These are phyloP conservation scores for Talaromyces rugulosus DNA, from an alignment of 2,329 filamentous ascomycete genomes.

Conservation along the genomic window DNA sequence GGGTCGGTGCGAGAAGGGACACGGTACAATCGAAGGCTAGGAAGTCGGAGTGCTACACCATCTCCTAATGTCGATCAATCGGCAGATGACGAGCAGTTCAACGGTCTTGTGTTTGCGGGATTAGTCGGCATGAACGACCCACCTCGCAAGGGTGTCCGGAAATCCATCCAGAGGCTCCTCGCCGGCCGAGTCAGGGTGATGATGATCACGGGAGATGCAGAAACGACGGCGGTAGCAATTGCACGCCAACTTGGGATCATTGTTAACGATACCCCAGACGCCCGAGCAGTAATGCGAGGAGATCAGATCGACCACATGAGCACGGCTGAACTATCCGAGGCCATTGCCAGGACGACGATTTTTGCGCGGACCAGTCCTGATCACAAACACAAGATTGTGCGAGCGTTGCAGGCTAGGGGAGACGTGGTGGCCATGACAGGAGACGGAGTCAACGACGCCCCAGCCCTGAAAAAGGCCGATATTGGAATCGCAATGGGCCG, in stretches of 20 bases:
- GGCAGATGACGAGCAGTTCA: constrained; percentile 62
- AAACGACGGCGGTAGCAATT: constrained; percentile 91
- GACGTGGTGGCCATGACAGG: constrained; percentile 99
- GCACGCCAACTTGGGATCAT: constrained; percentile 94
- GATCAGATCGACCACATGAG: constrained; percentile 93
- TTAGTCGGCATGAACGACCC: constrained; percentile 97
- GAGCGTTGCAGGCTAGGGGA: constrained; percentile 82
- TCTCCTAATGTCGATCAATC: constrained; percentile 24
- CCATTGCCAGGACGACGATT: constrained; percentile 84
- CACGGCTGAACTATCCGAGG: constrained; percentile 74
- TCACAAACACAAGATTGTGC: constrained; percentile 96
- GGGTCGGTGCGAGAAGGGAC: constrained; percentile 58
- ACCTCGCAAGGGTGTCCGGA: constrained; percentile 81
- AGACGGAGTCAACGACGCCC: constrained; percentile 96
- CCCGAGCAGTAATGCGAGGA: constrained; percentile 68
- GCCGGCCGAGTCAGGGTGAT: constrained; percentile 93
- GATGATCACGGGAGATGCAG: constrained; percentile 98
- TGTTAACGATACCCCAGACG: constrained; percentile 56
- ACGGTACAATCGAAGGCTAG: constrained; percentile 42
- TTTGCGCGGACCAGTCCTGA: constrained; percentile 96
- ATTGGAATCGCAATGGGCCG: constrained; percentile 97
- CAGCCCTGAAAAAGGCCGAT: constrained; percentile 92
- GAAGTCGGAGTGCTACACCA: constrained; percentile 52
- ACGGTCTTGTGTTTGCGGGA: constrained; percentile 81
- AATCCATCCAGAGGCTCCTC: constrained; percentile 85